Evolutionary conservation across 2,329 filamentous ascomycete genomes (phyloP).

Genomic region (Myriosclerotinia duriaeana): DNA sequence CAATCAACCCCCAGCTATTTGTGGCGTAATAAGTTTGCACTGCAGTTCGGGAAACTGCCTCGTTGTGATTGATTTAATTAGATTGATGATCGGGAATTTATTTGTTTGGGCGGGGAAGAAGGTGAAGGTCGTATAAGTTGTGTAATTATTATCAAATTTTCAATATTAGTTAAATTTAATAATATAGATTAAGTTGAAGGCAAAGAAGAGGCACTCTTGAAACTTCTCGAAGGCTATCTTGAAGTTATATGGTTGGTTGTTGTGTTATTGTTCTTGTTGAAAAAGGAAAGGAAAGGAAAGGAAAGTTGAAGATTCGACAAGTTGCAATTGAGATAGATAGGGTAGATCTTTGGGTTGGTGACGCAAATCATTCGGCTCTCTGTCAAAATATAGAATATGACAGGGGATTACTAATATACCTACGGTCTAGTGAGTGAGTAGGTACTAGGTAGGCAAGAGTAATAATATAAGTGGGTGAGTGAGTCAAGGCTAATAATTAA

Average conservation of each 20-base stretch:
- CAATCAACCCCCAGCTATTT: slow-evolving; percentile 20
- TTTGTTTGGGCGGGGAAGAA: slow-evolving; percentile 2
- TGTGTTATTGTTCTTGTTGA: not conserved
- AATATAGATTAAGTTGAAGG: not conserved
- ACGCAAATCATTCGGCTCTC: slow-evolving; percentile 11
- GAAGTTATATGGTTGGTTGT: not conserved
- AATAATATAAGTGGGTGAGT: not conserved
- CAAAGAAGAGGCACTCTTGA: not conserved
- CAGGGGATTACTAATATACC: not conserved
- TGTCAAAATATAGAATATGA: slow-evolving; percentile 1
- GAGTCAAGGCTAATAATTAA: slow-evolving; percentile 4
- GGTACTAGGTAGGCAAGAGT: not conserved
- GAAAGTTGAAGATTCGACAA: not conserved
- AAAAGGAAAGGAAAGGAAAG: not conserved
- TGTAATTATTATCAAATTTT: slow-evolving; percentile 10
- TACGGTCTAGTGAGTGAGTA: not conserved
- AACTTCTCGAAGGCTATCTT: not conserved
- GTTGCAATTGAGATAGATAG: not conserved
- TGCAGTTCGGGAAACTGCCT: slow-evolving; percentile 17
- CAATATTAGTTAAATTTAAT: not conserved
- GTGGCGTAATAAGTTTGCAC: slow-evolving; percentile 21
- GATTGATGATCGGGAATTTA: slow-evolving; percentile 15
- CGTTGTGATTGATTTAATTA: not conserved
- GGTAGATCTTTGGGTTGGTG: not conserved
- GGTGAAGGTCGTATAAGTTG: not conserved